Percentiles rank a stretch among this genome's conserved stretches.
These are phyloP conservation scores for Cutaneotrichosporon cutaneum DNA, from an alignment of 1,284 basidiomycete species.

Conservation along the genomic window DNA sequence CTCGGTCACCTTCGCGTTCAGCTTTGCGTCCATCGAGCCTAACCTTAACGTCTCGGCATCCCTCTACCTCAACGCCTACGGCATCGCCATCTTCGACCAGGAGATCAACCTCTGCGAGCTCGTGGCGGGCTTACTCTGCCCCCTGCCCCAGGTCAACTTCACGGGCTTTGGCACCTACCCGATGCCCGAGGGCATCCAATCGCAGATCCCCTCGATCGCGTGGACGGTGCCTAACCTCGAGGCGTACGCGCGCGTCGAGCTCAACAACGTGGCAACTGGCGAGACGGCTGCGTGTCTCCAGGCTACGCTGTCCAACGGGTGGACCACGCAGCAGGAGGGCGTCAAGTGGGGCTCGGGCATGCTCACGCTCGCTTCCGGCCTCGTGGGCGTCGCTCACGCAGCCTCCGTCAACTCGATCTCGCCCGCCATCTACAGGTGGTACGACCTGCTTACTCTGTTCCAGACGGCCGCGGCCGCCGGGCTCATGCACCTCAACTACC, in stretches of 20 bases:
- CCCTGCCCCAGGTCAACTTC: conserved; percentile 81
- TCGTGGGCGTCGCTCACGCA: conserved; percentile 69
- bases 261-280: conserved; percentile 67
- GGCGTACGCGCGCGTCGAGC: conserved; percentile 77
- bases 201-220: conserved; percentile 71
- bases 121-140: conserved; percentile 76
- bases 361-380: conserved; percentile 66
- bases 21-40: conserved; percentile 54
- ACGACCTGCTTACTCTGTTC: conserved; percentile 77
- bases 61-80: conserved; percentile 77
- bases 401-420: conserved; percentile 50
- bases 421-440: conserved; percentile 61
- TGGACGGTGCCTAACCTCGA: conserved; percentile 89
- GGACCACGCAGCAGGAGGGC: conserved; percentile 69
- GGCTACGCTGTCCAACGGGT: conserved; percentile 86
- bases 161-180: conserved; percentile 69
- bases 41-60: conserved; percentile 77
- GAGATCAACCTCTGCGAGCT: conserved; percentile 71
- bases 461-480: conserved; percentile 76
- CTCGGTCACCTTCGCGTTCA: conserved; percentile 43
- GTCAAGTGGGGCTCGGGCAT: conserved; percentile 76
- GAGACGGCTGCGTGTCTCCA: conserved; percentile 83
- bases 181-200: conserved; percentile 60
- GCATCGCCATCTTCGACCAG: conserved; percentile 70
- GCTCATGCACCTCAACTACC: conserved; percentile 82